Evolutionary conservation across 1,284 basidiomycete genomes (phyloP).

Genomic region (Cutaneotrichosporon mucoides): DNA sequence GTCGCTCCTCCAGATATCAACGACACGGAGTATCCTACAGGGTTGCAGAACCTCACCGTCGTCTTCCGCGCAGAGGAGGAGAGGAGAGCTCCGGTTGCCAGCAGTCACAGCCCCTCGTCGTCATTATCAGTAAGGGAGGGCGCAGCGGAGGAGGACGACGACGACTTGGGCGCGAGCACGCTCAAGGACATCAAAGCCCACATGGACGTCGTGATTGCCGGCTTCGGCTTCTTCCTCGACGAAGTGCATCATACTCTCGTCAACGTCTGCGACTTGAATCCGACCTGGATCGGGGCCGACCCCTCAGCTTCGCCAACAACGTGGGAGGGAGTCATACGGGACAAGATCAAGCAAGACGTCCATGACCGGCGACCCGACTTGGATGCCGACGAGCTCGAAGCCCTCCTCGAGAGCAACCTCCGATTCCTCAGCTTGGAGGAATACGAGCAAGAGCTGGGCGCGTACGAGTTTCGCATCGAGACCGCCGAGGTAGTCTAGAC

Average conservation of each 20-base stretch:
- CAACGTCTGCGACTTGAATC: conserved; percentile 1
- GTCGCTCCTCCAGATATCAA: not conserved
- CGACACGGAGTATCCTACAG: not conserved
- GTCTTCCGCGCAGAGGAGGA: not conserved
- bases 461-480: not conserved
- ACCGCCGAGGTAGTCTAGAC: not conserved
- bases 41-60: not conserved
- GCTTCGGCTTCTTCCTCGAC: not conserved
- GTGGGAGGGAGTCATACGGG: not conserved
- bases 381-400: not conserved
- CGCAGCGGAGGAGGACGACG: not conserved
- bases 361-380: not conserved
- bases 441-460: not conserved
- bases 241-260: not conserved
- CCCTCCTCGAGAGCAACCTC: not conserved
- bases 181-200: not conserved
- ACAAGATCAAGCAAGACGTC: not conserved
- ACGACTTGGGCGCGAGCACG: not conserved
- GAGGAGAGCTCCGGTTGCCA: too few relatives aligned
- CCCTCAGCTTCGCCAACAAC: not conserved
- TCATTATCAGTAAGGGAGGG: not conserved
- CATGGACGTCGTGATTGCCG: not conserved
- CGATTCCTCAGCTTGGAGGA: not conserved
- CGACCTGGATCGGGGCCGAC: not conserved
- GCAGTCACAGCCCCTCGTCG: not conserved